Percentiles rank a stretch among this genome's conserved stretches.
Evolutionary conservation across 1,284 basidiomycete genomes (phyloP).

Genomic region (Waitea zeae): DNA sequence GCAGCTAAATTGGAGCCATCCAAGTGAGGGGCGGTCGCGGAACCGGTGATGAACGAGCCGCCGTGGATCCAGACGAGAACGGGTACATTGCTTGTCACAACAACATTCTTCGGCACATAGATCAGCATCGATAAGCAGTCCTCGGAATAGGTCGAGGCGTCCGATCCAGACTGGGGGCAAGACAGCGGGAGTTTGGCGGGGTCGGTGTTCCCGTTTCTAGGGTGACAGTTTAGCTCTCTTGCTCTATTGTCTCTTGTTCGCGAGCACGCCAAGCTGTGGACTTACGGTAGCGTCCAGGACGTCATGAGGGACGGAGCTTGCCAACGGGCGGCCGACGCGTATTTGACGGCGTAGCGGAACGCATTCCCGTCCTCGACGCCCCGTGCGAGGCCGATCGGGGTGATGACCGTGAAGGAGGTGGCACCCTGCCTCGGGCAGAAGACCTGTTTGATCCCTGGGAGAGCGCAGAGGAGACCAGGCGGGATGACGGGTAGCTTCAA

Average conservation of each 20-base stretch:
- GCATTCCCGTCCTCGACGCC: constrained; percentile 30
- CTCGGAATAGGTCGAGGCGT: constrained; percentile 36
- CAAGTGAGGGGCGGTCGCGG: constrained; percentile 53
- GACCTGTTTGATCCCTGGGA: constrained; percentile 20
- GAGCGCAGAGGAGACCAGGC: constrained; percentile 21
- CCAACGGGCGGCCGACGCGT: constrained; percentile 47
- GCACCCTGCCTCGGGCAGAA: constrained; percentile 22
- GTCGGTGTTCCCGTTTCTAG: constrained; percentile 33
- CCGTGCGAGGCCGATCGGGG: constrained; percentile 34
- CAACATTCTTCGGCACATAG: constrained; percentile 38
- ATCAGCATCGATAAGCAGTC: constrained; percentile 67
- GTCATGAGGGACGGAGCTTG: constrained; percentile 30
- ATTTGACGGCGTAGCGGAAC: constrained; percentile 42
- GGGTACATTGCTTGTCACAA: constrained; percentile 21
- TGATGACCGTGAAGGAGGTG: constrained; percentile 18
- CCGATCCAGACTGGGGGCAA: constrained; percentile 45
- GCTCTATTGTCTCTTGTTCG: background rate
- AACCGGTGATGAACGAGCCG: constrained; percentile 64
- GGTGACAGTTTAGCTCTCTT: constrained; percentile 3
- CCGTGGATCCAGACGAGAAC: constrained; percentile 73
- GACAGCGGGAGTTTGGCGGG: constrained; percentile 40
- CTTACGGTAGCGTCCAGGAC: constrained; percentile 46
- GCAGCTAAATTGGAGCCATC: constrained; percentile 65
- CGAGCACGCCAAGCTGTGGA: constrained; percentile 7
- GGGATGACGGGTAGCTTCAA: constrained; percentile 14